Conservation (phyloP, 2,329 filamentous ascomycete species). For the Neonectria coccinea region DNA sequence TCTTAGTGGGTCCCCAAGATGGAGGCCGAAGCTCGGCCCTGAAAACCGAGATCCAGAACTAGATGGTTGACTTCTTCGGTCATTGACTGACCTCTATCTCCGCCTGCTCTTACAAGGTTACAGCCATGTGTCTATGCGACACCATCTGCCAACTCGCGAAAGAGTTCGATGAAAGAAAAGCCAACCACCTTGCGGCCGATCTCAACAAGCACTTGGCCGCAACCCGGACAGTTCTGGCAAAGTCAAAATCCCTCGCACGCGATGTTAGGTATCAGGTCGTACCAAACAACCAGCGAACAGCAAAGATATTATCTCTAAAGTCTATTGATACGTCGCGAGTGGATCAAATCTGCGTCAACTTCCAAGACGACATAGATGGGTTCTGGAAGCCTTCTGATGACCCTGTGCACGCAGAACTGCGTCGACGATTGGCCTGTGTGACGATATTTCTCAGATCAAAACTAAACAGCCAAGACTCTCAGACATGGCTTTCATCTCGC, state of each 20-base stretch:
- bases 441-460: slow-evolving; percentile 46
- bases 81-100: not conserved
- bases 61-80: not conserved
- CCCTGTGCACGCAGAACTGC: slow-evolving; percentile 38
- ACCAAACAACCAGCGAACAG: slow-evolving; percentile 46
- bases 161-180: slow-evolving; percentile 36
- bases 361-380: slow-evolving; percentile 22
- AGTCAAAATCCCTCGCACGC: slow-evolving; percentile 44
- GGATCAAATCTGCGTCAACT: slow-evolving; percentile 24
- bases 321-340: slow-evolving; percentile 30
- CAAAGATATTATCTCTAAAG: slow-evolving; percentile 43
- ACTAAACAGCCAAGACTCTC: slow-evolving; percentile 31
- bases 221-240: slow-evolving; percentile 40
- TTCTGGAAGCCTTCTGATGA: slow-evolving; percentile 42
- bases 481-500: slow-evolving; percentile 29
- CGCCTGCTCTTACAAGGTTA: not conserved
- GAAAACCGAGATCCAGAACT: not conserved
- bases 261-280: slow-evolving; percentile 47
- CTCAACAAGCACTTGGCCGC: slow-evolving; percentile 44
- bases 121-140: slow-evolving; percentile 39
- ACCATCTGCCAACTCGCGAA: slow-evolving; percentile 36
- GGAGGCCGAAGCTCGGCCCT: not conserved
- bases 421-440: slow-evolving; percentile 45
- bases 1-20: not conserved
- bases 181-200: slow-evolving; percentile 33